Evolutionary conservation across 2,329 filamentous ascomycete genomes (phyloP).

Genomic region (Simplicillium sp.): DNA sequence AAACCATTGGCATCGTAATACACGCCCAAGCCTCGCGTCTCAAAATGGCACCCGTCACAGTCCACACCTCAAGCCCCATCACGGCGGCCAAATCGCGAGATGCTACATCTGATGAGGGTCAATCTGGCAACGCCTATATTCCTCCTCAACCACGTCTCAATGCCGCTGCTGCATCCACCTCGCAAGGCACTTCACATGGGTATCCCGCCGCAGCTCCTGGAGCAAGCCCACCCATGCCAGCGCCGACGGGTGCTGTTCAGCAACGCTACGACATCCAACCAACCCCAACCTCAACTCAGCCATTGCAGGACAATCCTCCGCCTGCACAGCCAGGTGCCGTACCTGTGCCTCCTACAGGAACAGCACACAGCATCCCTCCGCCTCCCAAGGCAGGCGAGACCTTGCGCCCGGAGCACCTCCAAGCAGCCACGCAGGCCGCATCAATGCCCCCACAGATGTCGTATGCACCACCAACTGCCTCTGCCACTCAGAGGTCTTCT

Average conservation of each 20-base stretch:
- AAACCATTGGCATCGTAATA: too few species aligned
- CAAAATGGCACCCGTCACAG: slow-evolving; percentile 51
- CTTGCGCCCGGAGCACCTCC: slow-evolving; percentile 7
- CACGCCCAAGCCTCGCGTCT: background rate
- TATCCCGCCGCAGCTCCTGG: slow-evolving; percentile 33
- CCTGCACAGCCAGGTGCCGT: slow-evolving; percentile 48
- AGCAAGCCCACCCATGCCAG: slow-evolving; percentile 32
- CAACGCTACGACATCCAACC: slow-evolving; percentile 19
- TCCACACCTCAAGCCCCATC: slow-evolving; percentile 51
- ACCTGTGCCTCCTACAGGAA: slow-evolving; percentile 29
- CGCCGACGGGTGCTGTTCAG: slow-evolving; percentile 24
- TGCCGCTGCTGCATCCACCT: slow-evolving; percentile 13
- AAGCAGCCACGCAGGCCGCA: slow-evolving; percentile 27
- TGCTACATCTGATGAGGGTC: slow-evolving; percentile 34
- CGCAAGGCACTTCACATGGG: slow-evolving; percentile 19
- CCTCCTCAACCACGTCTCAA: slow-evolving; percentile 3
- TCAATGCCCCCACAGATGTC: slow-evolving; percentile 36
- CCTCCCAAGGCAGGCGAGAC: slow-evolving; percentile 42
- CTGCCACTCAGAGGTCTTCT: slow-evolving; percentile 31
- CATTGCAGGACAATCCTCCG: slow-evolving; percentile 30
- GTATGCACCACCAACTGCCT: slow-evolving; percentile 34
- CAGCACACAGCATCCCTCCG: slow-evolving; percentile 28
- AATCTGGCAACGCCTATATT: slow-evolving; percentile 11
- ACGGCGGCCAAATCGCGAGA: slow-evolving; percentile 43
- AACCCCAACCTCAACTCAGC: slow-evolving; percentile 34